Evolutionary conservation across 106 monocot species (phyloP), one percentile per base, ranked within the genome.

Genomic region (Allium fistulosum): DNA sequence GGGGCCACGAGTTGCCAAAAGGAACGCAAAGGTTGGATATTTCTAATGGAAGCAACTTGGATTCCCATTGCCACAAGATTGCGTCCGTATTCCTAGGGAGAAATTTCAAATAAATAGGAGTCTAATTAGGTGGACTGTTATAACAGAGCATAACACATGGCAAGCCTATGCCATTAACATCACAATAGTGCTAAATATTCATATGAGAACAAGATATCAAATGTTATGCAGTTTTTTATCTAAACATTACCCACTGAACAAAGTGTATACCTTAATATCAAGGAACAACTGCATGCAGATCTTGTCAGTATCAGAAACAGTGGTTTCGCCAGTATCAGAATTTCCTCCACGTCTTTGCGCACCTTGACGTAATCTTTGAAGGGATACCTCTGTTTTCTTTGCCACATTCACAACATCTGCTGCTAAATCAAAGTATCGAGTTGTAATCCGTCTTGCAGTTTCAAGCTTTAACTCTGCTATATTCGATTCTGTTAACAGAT

Each of bases 211-310:
- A 55, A 4, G 53, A 12, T 7, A 48, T 64, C 64, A 17, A 9
- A 49, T 27, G 15, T 5, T 46, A 13, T 63, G 63, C 46, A 47
- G 16, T 17, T 48, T 47, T 12, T 50, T n/a, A 65, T 65, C 49
- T 50, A 65, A 47, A 51, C 7, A 59, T 52, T 52, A 26, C 5
- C 27, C 16, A 18, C 17, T 37, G 37, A 37, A 37, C 37, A 37
- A 37, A 37, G 37, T 37, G 37, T 5, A 37, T 82, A 97, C 92
- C 97, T 97, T 89, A 82, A 99, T 81, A 58, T 99, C 97, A 69
- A 99, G 92, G 76, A 92, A 99, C 72, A 92, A 76, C 80, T 92
- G 92, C 97, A 90, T 99, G 74, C 97, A 99, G 59, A 92, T 84
- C 84, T 87, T 99, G 64, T 99, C 97, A 12, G 84, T 89, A 14